Conservation (phyloP, 2,329 filamentous ascomycete species). For the Pezicula carpinea region DNA sequence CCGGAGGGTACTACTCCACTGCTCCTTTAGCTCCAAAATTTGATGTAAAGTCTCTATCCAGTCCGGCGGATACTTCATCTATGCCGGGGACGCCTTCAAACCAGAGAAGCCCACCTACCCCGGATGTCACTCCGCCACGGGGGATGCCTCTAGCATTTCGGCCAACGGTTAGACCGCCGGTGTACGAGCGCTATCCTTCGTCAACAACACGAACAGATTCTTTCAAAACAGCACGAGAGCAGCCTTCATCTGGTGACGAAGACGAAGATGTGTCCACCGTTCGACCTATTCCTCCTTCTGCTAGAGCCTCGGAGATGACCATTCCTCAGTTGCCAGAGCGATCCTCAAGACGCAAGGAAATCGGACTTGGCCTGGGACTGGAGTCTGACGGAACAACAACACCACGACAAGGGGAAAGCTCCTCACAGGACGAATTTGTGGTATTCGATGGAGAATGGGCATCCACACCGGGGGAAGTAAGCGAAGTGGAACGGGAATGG, state of each 20-base stretch:
- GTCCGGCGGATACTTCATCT: conserved; percentile 13
- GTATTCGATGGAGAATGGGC: conserved; percentile 58
- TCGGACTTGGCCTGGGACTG: conserved; percentile 32
- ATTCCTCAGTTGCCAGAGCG: conserved; percentile 13
- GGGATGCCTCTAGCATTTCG: conserved; percentile 41
- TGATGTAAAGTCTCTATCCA: conserved; percentile 14
- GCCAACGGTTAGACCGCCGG: conserved; percentile 27
- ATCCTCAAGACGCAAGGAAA: conserved; percentile 17
- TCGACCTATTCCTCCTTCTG: conserved; percentile 26
- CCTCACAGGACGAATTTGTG: conserved; percentile 44
- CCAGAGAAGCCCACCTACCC: conserved; percentile 66
- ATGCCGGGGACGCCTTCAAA: conserved; percentile 57
- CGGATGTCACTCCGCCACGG: conserved; percentile 69
- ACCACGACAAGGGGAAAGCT: conserved; percentile 22
- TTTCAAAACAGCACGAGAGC: conserved; percentile 67
- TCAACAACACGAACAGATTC: conserved; percentile 48
- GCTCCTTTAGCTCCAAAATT: conserved; percentile 14
- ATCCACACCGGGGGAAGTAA: conserved; percentile 29
- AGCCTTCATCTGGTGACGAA: conserved; percentile 49
- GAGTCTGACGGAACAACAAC: conserved; percentile 32
- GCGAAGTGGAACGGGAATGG: conserved; percentile 50
- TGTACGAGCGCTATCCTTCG: conserved; percentile 40
- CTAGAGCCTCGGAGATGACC: conserved; percentile 16
- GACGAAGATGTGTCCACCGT: conserved; percentile 46
- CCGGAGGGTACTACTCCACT: conserved; percentile 33